phyloP scores from a whole-genome alignment of 106 monocot species.

The Vanilla planifolia region DNA sequence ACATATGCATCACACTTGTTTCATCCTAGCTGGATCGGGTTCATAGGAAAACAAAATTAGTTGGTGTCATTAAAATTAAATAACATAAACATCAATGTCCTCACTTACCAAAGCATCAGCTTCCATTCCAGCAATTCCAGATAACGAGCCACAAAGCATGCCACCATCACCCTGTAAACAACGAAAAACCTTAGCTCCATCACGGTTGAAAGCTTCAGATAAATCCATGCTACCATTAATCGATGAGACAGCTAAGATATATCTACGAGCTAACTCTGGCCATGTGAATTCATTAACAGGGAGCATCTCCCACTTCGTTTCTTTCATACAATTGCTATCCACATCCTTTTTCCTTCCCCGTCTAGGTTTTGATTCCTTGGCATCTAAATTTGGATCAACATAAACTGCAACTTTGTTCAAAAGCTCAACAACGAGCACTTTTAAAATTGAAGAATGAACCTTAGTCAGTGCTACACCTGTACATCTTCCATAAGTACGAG shows the following conservation, averaged over 20 bases:
- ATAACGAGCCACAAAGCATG: slow-evolving; percentile 77
- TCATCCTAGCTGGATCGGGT: too few relatives aligned
- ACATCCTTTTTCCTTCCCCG: slow-evolving; percentile 80
- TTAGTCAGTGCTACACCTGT: slow-evolving; percentile 61
- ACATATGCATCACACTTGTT: too few relatives aligned
- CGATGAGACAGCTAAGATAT: slow-evolving; percentile 61
- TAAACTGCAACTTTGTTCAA: slow-evolving; percentile 52
- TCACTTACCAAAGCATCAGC: slow-evolving; percentile 90
- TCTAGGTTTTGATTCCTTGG: slow-evolving; percentile 66
- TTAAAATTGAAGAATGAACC: slow-evolving; percentile 63
- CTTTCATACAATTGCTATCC: slow-evolving; percentile 46
- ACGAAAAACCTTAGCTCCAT: slow-evolving; percentile 79
- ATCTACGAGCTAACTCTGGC: slow-evolving; percentile 93
- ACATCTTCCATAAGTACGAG: slow-evolving; percentile 53
- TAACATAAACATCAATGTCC: slow-evolving; percentile 1
- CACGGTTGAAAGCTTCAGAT: slow-evolving; percentile 52
- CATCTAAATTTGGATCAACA: slow-evolving; percentile 73
- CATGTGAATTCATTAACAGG: slow-evolving; percentile 84
- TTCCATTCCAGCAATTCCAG: slow-evolving; percentile 92
- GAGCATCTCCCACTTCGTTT: slow-evolving; percentile 49
- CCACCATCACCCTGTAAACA: slow-evolving; percentile 95
- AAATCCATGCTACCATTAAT: slow-evolving; percentile 54
- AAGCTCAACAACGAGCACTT: slow-evolving; percentile 70
- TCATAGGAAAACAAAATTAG: too few relatives aligned
- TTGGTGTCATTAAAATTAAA: not conserved